Conservation (phyloP, 169 alveolate genomes). For the Plasmodium knowlesi region DNA sequence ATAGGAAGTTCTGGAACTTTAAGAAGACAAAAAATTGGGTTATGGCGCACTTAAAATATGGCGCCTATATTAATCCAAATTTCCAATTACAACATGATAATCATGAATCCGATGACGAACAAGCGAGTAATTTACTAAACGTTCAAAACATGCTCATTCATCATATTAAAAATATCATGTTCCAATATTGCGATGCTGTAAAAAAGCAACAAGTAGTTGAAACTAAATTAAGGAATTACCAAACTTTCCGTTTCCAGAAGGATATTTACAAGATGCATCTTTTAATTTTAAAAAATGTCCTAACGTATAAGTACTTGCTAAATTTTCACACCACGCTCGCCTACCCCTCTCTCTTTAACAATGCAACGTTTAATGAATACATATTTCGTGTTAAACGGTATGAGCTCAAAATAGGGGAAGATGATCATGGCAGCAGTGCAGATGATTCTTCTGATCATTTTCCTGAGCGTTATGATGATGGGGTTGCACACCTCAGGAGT, state of each 20-base stretch:
- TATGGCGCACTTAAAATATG: constrained; percentile 15
- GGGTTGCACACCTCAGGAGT: background rate
- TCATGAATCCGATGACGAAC: background rate
- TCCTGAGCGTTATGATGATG: background rate
- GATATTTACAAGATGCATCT: constrained; percentile 38
- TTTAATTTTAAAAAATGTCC: constrained; percentile 34
- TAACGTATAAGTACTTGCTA: constrained; percentile 52
- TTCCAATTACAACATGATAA: background rate
- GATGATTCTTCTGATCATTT: background rate
- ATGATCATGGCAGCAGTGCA: background rate
- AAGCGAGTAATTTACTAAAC: constrained; percentile 8
- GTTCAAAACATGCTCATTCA: background rate
- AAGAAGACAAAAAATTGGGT: constrained; percentile 34
- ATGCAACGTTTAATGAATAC: constrained; percentile 39
- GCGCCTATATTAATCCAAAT: background rate
- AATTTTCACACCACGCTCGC: constrained; percentile 56
- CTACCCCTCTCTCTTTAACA: constrained; percentile 42
- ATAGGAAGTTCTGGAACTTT: constrained; percentile 36
- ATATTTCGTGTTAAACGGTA: background rate
- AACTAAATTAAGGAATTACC: constrained; percentile 45
- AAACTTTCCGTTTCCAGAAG: background rate
- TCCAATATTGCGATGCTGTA: constrained; percentile 14
- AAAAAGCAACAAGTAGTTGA: constrained; percentile 31
- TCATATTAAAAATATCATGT: constrained; percentile 8
- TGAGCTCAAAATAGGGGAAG: background rate